phyloP scores from a whole-genome alignment of 163 green algal genomes.

The Trebouxia gelatinosa region DNA sequence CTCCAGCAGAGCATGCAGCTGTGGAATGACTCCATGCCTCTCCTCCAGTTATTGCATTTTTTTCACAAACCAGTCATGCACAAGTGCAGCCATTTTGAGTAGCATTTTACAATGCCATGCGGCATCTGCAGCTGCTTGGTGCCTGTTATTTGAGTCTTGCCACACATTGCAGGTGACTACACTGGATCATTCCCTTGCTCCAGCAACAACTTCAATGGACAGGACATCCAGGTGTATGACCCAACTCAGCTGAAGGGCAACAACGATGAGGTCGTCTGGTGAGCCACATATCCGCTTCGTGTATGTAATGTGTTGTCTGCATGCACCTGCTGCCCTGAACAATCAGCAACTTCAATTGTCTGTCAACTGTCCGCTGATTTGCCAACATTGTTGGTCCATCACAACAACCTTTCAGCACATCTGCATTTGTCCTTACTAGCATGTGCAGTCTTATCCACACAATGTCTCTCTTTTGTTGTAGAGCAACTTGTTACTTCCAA shows the following conservation, averaged over 20 bases:
- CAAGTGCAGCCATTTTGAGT: not conserved
- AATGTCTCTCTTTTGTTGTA: not conserved
- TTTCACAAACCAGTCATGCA: not conserved
- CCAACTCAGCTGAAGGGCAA: not conserved
- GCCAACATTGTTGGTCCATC: not conserved
- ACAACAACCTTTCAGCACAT: too few species aligned
- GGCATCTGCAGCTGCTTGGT: not conserved
- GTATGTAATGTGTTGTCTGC: too few species aligned
- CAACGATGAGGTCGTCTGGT: not conserved
- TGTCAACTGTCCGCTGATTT: not conserved
- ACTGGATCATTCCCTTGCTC: not conserved
- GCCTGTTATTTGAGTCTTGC: not conserved
- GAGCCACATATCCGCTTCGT: too few species aligned
- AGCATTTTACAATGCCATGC: too few species aligned
- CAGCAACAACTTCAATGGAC: not conserved
- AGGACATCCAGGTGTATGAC: not conserved
- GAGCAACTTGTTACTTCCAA: not conserved
- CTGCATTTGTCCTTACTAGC: not conserved
- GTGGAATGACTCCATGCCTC: not conserved
- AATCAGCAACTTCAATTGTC: not conserved
- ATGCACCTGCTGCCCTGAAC: too few species aligned
- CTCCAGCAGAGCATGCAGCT: not conserved
- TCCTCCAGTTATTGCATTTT: not conserved
- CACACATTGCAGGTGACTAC: conserved; percentile 1
- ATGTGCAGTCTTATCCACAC: not conserved